These are phyloP conservation scores for Pseudocercospora crystallina DNA, from an alignment of 2,329 filamentous ascomycete species.

Conservation along the genomic window DNA sequence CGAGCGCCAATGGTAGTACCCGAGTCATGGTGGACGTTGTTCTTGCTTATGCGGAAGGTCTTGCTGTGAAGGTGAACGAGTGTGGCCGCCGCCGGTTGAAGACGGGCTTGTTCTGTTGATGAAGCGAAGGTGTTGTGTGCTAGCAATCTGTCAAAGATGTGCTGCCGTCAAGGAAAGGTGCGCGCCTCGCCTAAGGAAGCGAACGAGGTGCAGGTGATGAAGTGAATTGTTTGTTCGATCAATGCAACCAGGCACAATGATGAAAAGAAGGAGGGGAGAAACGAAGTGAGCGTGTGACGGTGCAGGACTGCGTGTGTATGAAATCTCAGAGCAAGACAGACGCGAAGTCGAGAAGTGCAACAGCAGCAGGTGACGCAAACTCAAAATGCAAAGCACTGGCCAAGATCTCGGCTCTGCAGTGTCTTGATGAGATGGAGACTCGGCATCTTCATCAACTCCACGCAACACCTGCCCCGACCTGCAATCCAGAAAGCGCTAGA, in stretches of 20 bases:
- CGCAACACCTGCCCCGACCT: no score
- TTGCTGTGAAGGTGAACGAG: conserved; percentile 3
- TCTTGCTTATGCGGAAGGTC: conserved; percentile 1
- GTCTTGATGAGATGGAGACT: no score
- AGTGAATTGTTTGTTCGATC: neutral
- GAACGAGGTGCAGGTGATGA: neutral
- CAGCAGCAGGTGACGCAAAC: no score
- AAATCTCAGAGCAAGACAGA: no score
- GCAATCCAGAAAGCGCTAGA: neutral
- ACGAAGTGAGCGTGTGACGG: neutral
- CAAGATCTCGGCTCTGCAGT: no score
- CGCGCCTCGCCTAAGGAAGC: neutral
- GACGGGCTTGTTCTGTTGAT: no score
- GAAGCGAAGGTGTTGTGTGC: no score
- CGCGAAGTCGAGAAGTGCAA: no score
- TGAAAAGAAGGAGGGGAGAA: conserved; percentile 1
- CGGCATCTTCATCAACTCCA: no score
- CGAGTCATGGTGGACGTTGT: neutral
- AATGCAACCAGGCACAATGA: conserved; percentile 10
- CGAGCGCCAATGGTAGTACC: neutral
- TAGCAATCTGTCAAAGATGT: conserved; percentile 1
- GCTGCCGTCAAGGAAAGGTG: conserved; percentile 6
- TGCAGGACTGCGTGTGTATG: no score
- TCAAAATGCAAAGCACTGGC: no score
- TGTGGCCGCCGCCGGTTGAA: neutral